Evolutionary conservation across 805 yeast genomes (phyloP), one percentile per base, ranked within the genome.

Genomic region (Ogataea naganishii): DNA sequence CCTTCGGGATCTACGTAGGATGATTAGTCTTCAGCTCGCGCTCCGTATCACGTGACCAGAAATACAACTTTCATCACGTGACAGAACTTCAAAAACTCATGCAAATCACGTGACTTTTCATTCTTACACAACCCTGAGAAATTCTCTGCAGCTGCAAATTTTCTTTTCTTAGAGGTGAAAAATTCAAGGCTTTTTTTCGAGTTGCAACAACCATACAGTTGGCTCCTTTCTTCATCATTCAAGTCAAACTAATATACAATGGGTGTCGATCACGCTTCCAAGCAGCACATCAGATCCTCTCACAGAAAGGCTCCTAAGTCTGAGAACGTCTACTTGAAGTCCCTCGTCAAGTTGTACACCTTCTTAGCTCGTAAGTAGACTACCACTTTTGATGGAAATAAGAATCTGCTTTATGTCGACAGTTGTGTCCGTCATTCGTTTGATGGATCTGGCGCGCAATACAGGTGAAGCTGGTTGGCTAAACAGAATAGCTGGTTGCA

Each of bases 301-400:
- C 95, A 85, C 85, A 86, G 99, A 75, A 72, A 80, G 64, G 96
- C 96, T 70, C 99, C 98, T 74, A 85, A 85, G 78, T 89, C 97
- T 51, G 95, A 92, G 74, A 92, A 92, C 66, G 96, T 88, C 72
- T 92, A 92, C 96, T 76, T 92, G 73, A 82, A 81, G 72, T 72
- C 92, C 64, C 81, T 92, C 71, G 97, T 89, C 68, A 89, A 89
- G 81, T 76, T 92, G 58, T 92, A 88, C 85, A 70, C 96, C 64
- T 92, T 85, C 94, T 79, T 92, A 72, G 95, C 97, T 74, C 96
- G 98, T 84, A 83, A 69, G 95, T 84, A 67, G 38, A n/a, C n/a
- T n/a, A n/a, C n/a, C n/a, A n/a, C n/a, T n/a, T n/a, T n/a, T n/a
- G 8, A 24, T 14, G 7, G 14, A 18, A 32, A 29, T 27, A 15